These are phyloP conservation scores for Daldinia decipiens DNA, from an alignment of 495 filamentous ascomycete genomes.

Conservation along the genomic window DNA sequence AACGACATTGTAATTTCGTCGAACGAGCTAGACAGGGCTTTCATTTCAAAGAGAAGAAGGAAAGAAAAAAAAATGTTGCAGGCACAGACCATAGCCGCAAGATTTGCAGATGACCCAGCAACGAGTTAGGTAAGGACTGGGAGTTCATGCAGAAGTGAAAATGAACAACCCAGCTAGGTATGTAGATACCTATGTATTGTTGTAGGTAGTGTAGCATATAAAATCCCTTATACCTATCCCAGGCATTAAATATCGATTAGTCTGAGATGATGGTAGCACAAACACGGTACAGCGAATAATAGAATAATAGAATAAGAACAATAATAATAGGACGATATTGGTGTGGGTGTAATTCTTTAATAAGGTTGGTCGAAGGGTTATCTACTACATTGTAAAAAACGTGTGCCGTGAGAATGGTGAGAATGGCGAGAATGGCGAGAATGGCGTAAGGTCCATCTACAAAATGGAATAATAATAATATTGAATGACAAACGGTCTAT, in stretches of 20 bases:
- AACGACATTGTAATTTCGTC: constrained; percentile 48
- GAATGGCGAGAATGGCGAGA: too few species aligned
- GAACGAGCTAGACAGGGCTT: constrained; percentile 45
- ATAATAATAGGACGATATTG: not conserved
- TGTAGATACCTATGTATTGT: constrained; percentile 18
- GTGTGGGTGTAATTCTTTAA: not conserved
- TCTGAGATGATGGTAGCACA: not conserved
- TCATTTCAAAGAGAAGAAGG: constrained; percentile 34
- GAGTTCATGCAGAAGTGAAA: constrained; percentile 34
- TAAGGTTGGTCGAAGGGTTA: not conserved
- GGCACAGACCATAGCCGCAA: constrained; percentile 45
- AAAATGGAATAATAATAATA: not conserved
- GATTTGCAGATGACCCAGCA: constrained; percentile 43
- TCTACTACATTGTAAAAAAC: not conserved
- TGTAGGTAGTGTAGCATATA: constrained; percentile 4
- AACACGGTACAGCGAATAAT: not conserved
- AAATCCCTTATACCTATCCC: not conserved
- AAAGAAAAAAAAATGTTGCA: constrained; percentile 40
- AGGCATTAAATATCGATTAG: not conserved
- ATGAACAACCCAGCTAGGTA: constrained; percentile 3
- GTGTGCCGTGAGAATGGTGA: not conserved
- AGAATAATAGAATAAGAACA: not conserved
- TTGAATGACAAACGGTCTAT: constrained; percentile 3
- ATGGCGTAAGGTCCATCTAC: not conserved
- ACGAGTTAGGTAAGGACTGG: constrained; percentile 42